Evolutionary conservation across 345 rosid species (phyloP), one percentile per base, ranked within the genome.

Genomic region (Turritis glabra): DNA sequence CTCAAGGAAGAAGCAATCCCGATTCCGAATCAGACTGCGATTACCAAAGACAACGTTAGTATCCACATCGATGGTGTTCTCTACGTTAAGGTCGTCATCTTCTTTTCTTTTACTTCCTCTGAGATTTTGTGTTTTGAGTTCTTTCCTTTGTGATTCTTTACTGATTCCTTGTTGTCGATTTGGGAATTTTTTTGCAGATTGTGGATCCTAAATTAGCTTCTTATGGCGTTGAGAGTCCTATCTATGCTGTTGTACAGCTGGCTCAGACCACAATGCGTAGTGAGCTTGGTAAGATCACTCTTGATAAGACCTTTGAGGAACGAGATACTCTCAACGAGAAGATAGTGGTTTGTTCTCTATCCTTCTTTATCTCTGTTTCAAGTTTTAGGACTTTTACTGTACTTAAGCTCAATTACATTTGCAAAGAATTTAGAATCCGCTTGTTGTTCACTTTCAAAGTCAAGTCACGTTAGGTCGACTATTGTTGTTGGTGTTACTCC

Each of bases 181-280:
- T 11, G 7, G 46, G 18, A 3, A 1, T 17, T 38, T 19, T 7
- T 44, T 64, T 48, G 79, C 84, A 92, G 98, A 90, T 95, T 64
- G 98, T 92, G 53, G 98, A 95, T 67, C 98, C 99, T 44, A 86
- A 79, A 48, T 79, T 86, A 40, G 98, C 99, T 8, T 95, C 99
- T 48, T 95, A 95, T 75, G 99, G 99, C 3, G 97, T 95, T 64
- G 98, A 89, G 87, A 87, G 89, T 69, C 99, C 98, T 1, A 90
- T 90, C 54, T 95, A 89, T 59, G 98, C 99, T 37, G 96, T 95
- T 43, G 84, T 89, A 64, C 99, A 95, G 76, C 86, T 92, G n/a
- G 99, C 99, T 2, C 99, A 92, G 83, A 92, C 99, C 18, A 89
- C 98, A 1, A 95, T 95, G 99, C 94, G 99, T 22, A 95, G 98